Base-by-base conservation (phyloP, 495 filamentous ascomycete genomes). In the Parachaetomium inaequale region DNA sequence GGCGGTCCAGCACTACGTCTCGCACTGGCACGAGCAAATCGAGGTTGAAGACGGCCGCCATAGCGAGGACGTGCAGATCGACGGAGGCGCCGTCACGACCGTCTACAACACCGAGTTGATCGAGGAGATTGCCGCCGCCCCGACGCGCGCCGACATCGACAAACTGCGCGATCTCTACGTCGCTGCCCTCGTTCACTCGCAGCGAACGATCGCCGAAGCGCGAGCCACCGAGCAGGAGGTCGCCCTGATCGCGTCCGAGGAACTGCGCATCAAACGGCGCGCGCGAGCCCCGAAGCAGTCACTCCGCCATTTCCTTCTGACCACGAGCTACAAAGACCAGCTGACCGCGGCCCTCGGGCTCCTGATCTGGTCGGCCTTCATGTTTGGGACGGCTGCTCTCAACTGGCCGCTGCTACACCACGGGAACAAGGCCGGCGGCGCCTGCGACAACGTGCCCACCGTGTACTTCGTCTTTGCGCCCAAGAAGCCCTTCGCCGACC, bases 11-110 rank as follows among this genome's bases (percentile, higher is more conserved):
- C 67, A 69, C 52, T 72, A 66, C 49, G 69, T 72, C 32, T 69
- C 67, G 7, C 69, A 72, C 43, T 72, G 69, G 69, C 69, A 72
- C 40, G 65, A 68, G 34, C 67, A 67, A 53, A 66, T 72, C 53
- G 69, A 71, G 25, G 19, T 64, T n/a, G 23, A 7, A 1, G 64
- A 71, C 28, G 63, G 59, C 29, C 50, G 29, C 0, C 52, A n/a
- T 4, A 61, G 55, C 21, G 62, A 67, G 21, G 63, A 65, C 2
- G 31, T 56, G 42, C 50, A 21, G 1, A 43, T 61, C 12, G 67
- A 69, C 50, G 65, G 63, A 12, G 69, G 65, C 15, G 65, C 61
- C 5, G 67, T 70, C 14, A 72, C 69, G 1, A 72, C 69, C 2
- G 69, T 72, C 21, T 72, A 68, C 63, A 69, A 72, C 63, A 45